These are phyloP conservation scores for Fusarium armeniacum DNA, from an alignment of 2,329 filamentous ascomycete species.

Conservation along the genomic window DNA sequence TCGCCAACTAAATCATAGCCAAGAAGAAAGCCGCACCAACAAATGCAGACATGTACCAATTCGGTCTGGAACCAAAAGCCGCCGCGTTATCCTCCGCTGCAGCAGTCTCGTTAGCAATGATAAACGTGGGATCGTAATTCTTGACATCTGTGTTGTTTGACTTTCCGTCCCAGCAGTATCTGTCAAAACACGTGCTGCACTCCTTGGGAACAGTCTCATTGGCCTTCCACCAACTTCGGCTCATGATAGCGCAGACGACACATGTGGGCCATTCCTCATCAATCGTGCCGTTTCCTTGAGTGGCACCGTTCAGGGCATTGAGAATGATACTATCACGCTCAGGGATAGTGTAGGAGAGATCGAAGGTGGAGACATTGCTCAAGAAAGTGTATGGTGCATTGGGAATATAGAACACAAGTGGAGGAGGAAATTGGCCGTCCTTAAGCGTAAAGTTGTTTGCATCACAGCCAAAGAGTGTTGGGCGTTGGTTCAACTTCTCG, in stretches of 20 bases:
- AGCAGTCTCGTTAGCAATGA: constrained; percentile 44
- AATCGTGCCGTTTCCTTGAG: constrained; percentile 82
- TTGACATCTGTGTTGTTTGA: constrained; percentile 54
- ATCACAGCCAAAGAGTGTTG: constrained; percentile 76
- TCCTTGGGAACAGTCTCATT: constrained; percentile 75
- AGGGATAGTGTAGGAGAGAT: constrained; percentile 71
- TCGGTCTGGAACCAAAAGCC: background rate
- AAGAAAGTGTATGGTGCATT: constrained; percentile 78
- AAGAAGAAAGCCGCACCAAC: constrained; percentile 6
- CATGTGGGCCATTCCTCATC: constrained; percentile 84
- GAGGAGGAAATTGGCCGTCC: constrained; percentile 64
- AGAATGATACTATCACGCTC: constrained; percentile 84
- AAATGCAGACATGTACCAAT: constrained; percentile 15
- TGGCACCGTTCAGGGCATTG: constrained; percentile 88
- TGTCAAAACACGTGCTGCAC: constrained; percentile 81
- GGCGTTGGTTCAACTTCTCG: constrained; percentile 70
- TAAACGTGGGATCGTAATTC: constrained; percentile 51
- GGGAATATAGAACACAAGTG: constrained; percentile 88
- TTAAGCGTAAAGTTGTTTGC: constrained; percentile 55
- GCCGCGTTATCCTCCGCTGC: constrained; percentile 9
- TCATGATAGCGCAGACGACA: constrained; percentile 89
- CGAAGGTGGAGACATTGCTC: constrained; percentile 86
- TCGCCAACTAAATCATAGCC: background rate
- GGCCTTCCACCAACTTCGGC: constrained; percentile 80
- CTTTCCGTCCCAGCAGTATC: constrained; percentile 94